A percentile compares a stretch with the other conserved stretches of the same genome.
phyloP scores from a whole-genome alignment of 805 yeast species.

The Candida nanaspora region DNA sequence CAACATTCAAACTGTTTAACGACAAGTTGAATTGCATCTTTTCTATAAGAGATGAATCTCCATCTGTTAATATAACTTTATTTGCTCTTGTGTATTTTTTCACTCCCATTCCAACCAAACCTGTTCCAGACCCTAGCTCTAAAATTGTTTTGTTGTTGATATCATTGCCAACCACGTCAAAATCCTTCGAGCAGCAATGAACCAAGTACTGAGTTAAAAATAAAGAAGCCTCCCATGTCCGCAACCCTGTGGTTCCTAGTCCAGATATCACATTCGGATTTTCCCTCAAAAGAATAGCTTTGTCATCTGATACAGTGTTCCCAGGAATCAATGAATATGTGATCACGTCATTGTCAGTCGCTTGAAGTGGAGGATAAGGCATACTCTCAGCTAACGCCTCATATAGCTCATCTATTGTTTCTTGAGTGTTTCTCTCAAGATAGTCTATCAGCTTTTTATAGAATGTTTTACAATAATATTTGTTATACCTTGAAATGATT shows the following conservation, averaged over 20 bases:
- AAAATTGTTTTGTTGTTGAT: conserved; percentile 28
- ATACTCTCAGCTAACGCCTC: conserved; percentile 32
- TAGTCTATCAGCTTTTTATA: conserved; percentile 33
- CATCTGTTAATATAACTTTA: conserved; percentile 53
- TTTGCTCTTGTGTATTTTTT: conserved; percentile 16
- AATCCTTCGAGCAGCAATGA: conserved; percentile 1
- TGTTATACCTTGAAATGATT: conserved; percentile 30
- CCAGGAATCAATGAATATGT: conserved; percentile 25
- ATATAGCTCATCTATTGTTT: conserved; percentile 35
- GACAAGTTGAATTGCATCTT: conserved; percentile 35
- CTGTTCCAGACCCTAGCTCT: conserved; percentile 90
- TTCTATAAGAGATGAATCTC: conserved; percentile 50
- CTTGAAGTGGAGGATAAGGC: conserved; percentile 23
- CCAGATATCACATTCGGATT: conserved; percentile 62
- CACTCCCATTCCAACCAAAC: conserved; percentile 56
- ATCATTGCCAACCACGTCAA: background rate
- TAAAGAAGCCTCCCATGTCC: conserved; percentile 93
- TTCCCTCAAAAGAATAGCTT: conserved; percentile 38
- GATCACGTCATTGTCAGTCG: conserved; percentile 32
- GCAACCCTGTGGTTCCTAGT: conserved; percentile 76
- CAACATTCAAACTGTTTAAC: conserved; percentile 29
- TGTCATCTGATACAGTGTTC: conserved; percentile 2
- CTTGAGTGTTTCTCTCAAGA: conserved; percentile 23
- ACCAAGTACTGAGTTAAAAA: conserved; percentile 50
- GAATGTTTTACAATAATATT: conserved; percentile 43